Evolutionary conservation across 805 yeast genomes (phyloP).

Genomic region (Kodamaea leandrae): DNA sequence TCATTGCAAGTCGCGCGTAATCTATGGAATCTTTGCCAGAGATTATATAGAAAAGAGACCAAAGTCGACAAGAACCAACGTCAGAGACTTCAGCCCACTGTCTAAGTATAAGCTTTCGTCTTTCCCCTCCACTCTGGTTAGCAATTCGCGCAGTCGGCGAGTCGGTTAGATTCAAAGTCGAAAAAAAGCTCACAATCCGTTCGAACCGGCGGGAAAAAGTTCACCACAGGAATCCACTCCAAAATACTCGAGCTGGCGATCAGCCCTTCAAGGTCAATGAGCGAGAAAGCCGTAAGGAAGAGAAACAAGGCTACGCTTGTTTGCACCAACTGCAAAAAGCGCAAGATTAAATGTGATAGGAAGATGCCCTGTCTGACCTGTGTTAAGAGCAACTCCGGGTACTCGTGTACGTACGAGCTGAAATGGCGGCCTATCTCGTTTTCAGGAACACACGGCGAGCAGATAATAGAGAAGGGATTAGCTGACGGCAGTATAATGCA

Average conservation of each 20-base stretch:
- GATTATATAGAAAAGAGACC: too few species aligned
- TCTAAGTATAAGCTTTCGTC: too few species aligned
- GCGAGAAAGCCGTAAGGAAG: slow-evolving; percentile 11
- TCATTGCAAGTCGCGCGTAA: too few species aligned
- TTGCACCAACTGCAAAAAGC: slow-evolving; percentile 31
- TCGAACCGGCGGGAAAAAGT: background rate
- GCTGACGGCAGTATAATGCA: slow-evolving; percentile 4
- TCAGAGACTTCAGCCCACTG: too few species aligned
- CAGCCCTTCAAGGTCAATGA: slow-evolving; percentile 4
- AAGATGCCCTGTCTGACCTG: slow-evolving; percentile 27
- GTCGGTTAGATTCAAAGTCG: background rate
- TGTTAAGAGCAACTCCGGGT: slow-evolving; percentile 18
- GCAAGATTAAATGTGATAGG: slow-evolving; percentile 35
- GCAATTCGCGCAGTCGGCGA: background rate
- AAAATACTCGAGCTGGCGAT: background rate
- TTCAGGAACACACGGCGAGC: background rate
- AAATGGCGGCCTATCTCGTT: slow-evolving; percentile 14
- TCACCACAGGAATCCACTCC: background rate
- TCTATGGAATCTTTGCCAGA: too few species aligned
- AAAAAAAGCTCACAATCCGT: background rate
- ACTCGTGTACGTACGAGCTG: slow-evolving; percentile 21
- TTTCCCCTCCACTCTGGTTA: too few species aligned
- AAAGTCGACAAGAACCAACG: too few species aligned
- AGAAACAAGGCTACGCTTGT: slow-evolving; percentile 25
- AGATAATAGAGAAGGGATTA: slow-evolving; percentile 5